Evolutionary conservation across 306 rosid genomes (phyloP), one percentile per base, ranked within the genome.

Genomic region (Cercis canadensis): DNA sequence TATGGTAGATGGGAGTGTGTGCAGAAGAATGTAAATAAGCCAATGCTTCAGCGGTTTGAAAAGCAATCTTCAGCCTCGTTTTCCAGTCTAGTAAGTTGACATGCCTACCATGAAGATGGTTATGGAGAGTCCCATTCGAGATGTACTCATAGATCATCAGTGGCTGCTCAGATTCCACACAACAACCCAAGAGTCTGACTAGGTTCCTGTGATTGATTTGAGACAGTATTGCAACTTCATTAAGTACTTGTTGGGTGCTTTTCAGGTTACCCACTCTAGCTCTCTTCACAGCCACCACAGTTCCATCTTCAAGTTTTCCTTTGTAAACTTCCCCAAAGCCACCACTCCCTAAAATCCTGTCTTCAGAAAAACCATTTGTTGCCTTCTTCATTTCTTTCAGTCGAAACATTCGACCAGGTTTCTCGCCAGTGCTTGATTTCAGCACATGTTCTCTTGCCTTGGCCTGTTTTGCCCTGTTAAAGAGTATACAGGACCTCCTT

Each of bases 271-370:
- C 99, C 3, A 89, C 88, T 86, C 80, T 91, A 21, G 99, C 97
- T 12, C 86, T 86, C 80, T 94, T 94, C 54, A 94, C 92, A 9
- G 99, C 99, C 52, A 94, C 96, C 0, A 66, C 4, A 10, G 91
- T 87, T 66, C 96, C 92, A 63, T 91, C 92, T 77, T 82, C 83
- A 46, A 89, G 82, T 66, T 91, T 83, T 33, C 99, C 99, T 87
- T 70, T 90, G 74, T 84, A 94, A 72, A 94, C 97, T 80, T 91
- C 99, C 32, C 99, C 97, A 65, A 86, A 94, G 1, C 96, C 97
- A 68, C 99, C 99, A 60, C 82, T 86, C 21, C 99, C 99, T 40
- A 94, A 63, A 76, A 89, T 11, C 75, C 83, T 75, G 41, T 85
- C 88, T 54, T 70, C 76, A 0, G 92, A 84, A 63, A 94, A 94